Evolutionary conservation across 106 monocot species (phyloP), one percentile per base, ranked within the genome.

Genomic region (Dendrobium huoshanense): DNA sequence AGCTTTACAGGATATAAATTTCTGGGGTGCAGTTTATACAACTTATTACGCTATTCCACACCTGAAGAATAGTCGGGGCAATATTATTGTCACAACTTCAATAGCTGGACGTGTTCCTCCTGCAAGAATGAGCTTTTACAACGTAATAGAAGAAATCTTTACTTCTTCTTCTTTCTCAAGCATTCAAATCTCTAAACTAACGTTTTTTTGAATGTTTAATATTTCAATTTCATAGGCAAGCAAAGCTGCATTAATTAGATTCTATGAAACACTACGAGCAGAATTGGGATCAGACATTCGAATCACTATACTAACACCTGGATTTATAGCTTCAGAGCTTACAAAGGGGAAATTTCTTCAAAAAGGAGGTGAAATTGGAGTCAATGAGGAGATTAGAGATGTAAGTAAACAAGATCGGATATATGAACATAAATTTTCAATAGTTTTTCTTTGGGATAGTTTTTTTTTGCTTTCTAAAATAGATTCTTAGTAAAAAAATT

Each of bases 21-120:
- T 91, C n/a, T 95, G 95, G 95, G 95, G 95, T 0, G 55, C 91
- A 10, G 82, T 95, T 0, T 93, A 93, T 61, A 91, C 95, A 20
- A 85, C 95, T 17, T 91, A 93, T 48, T 93, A 85, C 47, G 95
- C 95, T 17, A 61, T 95, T 18, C 93, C 93, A 20, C 86, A 91
- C 78, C 85, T 95, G 8, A 93, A 87, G 86, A 87, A 84, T n/a
- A 91, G 76, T 72, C 82, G 40, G 1, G 93, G 95, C 15, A 88
- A 81, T 9, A 91, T 95, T 24, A 80, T 93, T 18, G 93, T 84
- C 4, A 89, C 78, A 9, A 70, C 93, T 27, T 95, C 95, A 1
- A 56, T 83, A 1, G 89, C 89, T n/a, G 91, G 91, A 1, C 82
- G 75, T 9, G 67, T 91, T 10, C 88, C 93, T 25, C 80, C 87